Evolutionary conservation across 495 filamentous ascomycete genomes (phyloP).

Genomic region (Xylaria acuta): DNA sequence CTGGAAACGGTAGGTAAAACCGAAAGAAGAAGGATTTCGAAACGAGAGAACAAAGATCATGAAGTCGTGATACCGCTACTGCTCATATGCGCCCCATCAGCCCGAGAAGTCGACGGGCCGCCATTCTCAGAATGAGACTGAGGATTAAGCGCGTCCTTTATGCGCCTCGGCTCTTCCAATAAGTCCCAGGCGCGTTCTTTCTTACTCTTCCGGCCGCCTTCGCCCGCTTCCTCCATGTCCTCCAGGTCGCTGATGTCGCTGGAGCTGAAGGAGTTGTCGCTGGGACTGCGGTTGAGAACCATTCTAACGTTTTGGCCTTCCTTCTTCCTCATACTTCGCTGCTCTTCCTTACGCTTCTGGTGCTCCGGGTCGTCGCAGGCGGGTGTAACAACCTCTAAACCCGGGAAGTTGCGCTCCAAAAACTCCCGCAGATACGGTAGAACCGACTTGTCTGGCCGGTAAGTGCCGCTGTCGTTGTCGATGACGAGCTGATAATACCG

Average conservation of each 20-base stretch:
- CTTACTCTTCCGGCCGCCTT: conserved; percentile 44
- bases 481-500: conserved; percentile 84
- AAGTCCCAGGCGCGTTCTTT: conserved; percentile 54
- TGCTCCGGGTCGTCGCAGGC: conserved; percentile 75
- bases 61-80: not conserved
- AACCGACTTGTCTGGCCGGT: conserved; percentile 78
- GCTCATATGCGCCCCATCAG: conserved; percentile 2
- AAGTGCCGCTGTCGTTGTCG: conserved; percentile 94
- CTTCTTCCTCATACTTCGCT: conserved; percentile 60
- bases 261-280: conserved; percentile 65
- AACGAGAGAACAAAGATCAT: not conserved
- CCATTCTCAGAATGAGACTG: not conserved
- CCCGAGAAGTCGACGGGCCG: conserved; percentile 9
- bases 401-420: conserved; percentile 72
- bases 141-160: conserved; percentile 34
- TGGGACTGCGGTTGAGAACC: conserved; percentile 67
- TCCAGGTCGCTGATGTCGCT: conserved; percentile 78
- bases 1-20: not conserved
- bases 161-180: conserved; percentile 44
- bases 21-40: too few species aligned
- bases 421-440: conserved; percentile 74
- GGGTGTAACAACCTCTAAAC: conserved; percentile 71
- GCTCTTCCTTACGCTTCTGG: conserved; percentile 57
- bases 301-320: conserved; percentile 67
- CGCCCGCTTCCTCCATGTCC: conserved; percentile 50